phyloP scores from a whole-genome alignment of 176 grass and related monocot species.

The Secale cereale region DNA sequence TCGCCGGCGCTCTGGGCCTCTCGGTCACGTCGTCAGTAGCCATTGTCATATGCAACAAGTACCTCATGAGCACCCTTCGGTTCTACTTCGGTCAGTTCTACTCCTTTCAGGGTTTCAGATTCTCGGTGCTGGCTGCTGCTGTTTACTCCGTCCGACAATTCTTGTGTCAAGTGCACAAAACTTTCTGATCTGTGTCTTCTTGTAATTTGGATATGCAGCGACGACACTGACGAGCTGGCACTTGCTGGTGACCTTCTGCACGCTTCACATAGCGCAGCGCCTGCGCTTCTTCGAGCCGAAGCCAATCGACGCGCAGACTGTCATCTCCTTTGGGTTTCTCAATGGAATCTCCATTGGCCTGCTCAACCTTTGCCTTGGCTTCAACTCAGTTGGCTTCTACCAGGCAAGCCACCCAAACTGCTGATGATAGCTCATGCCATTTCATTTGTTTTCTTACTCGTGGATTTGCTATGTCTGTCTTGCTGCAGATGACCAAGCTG shows the following conservation, averaged over 20 bases:
- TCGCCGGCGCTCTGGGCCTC: constrained; percentile 59
- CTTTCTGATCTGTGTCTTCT: neutral
- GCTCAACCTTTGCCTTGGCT: constrained; percentile 95
- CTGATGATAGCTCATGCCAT: too few species aligned
- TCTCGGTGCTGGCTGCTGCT: neutral
- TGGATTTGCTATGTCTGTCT: neutral
- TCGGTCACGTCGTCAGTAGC: constrained; percentile 80
- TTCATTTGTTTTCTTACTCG: neutral
- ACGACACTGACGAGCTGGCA: constrained; percentile 98
- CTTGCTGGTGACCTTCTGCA: constrained; percentile 88
- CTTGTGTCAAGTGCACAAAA: neutral
- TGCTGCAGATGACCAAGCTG: constrained; percentile 93
- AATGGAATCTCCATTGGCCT: constrained; percentile 92
- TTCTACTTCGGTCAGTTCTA: constrained; percentile 70
- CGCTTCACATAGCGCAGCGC: constrained; percentile 69
- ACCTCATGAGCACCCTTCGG: constrained; percentile 77
- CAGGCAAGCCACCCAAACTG: constrained; percentile 41
- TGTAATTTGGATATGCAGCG: constrained; percentile 39
- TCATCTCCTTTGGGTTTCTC: constrained; percentile 78
- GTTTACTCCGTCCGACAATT: neutral
- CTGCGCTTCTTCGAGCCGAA: constrained; percentile 90
- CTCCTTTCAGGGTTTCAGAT: neutral
- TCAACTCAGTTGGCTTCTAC: constrained; percentile 98
- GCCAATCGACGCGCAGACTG: constrained; percentile 60
- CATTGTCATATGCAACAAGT: constrained; percentile 96